Base-by-base conservation (phyloP, 805 yeast genomes). In the Kodamaea restingae region DNA sequence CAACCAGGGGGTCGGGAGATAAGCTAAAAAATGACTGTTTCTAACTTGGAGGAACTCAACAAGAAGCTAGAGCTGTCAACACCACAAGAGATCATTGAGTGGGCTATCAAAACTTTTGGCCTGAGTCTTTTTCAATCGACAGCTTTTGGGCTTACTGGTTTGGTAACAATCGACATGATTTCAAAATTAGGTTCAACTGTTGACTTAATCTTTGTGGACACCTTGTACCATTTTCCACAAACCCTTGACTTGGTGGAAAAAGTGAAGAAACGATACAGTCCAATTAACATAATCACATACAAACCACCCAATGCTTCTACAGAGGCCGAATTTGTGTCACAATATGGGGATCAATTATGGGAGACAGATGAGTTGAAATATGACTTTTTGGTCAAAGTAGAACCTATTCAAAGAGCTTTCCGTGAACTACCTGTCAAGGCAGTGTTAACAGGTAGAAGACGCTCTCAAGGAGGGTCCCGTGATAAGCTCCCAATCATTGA, bases 171-270 rank as follows among this genome's bases (percentile, higher is more conserved):
- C 31, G 96, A 90, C 58, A 84, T 90, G 75, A 61, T 90, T 20
- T 73, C 84, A 22, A 77, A 80, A 54, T 50, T 81, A 34, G 56
- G 45, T 41, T 32, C 63, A 32, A 73, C 81, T 0, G 68, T 85
- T 5, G 95, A 88, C 40, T 67, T 90, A 40, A 82, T 91, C 2
- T 91, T 91, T 58, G 71, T 90, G 35, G 97, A 91, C 57, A 91
- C 98, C 0, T 66, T 91, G 46, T 86, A 90, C 55, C 97, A 91
- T 60, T 91, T 91, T 70, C 88, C 91, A n/a, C 98, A 91, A 60
- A 91, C 98, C 1, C 64, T 82, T 31, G 87, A 81, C 3, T 71
- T 91, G 28, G 82, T 90, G 4, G 70, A 75, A 2, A 67, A 63
- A 9, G 73, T 91, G 29, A 65, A 76, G 50, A 47, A 52, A 11